A percentile compares a stretch with the other conserved stretches of the same genome.
These are phyloP conservation scores for Penicillium sp. DNA, from an alignment of 2,329 filamentous ascomycete genomes.

Conservation along the genomic window DNA sequence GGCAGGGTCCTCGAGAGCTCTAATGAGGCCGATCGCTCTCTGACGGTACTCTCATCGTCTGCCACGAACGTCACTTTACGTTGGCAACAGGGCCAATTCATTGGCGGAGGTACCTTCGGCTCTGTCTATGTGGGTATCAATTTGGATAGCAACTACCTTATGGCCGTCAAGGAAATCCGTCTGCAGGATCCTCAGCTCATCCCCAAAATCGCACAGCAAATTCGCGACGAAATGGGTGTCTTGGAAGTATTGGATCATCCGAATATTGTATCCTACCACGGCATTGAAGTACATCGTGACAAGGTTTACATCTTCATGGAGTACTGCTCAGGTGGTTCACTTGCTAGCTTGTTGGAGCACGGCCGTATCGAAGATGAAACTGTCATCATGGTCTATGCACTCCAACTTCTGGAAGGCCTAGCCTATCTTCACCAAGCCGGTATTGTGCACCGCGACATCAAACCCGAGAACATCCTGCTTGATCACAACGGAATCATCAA, in stretches of 20 bases:
- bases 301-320: slow-evolving; percentile 99
- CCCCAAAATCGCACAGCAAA: slow-evolving; percentile 89
- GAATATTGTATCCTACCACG: slow-evolving; percentile 96
- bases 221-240: slow-evolving; percentile 95
- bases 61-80: slow-evolving; percentile 93
- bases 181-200: slow-evolving; percentile 96
- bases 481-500: slow-evolving; percentile 99
- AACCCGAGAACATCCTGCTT: slow-evolving; percentile 94
- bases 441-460: slow-evolving; percentile 96
- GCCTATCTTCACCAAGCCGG: slow-evolving; percentile 89
- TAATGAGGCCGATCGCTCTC: slow-evolving; percentile 92
- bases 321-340: slow-evolving; percentile 92
- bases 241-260: slow-evolving; percentile 94
- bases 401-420: slow-evolving; percentile 91
- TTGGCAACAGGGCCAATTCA: slow-evolving; percentile 98
- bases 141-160: slow-evolving; percentile 89
- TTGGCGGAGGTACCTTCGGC: slow-evolving; percentile 94
- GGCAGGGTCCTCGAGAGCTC: slow-evolving; percentile 90
- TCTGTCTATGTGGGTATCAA: slow-evolving; percentile 98
- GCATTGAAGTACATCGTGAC: slow-evolving; percentile 96
- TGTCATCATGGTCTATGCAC: slow-evolving; percentile 93
- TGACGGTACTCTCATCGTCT: slow-evolving; percentile 90
- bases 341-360: slow-evolving; percentile 88
- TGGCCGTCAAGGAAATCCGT: slow-evolving; percentile 98
- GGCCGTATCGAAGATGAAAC: slow-evolving; percentile 97